Evolutionary conservation across 352 stramenopile species (phyloP).

Genomic region (Phytophthora fragariaefolia): DNA sequence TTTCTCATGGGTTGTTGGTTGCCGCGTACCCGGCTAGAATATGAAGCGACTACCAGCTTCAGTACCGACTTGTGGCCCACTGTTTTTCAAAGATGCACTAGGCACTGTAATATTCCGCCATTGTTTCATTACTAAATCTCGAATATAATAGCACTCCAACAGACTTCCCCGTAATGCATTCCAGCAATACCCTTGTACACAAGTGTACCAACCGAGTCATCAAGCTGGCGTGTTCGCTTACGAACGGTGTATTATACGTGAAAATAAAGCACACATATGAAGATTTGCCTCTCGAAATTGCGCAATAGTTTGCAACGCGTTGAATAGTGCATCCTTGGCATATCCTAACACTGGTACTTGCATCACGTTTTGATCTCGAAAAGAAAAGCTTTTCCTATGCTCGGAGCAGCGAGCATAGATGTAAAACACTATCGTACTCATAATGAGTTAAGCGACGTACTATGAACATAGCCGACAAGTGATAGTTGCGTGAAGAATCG

Average conservation of each 20-base stretch:
- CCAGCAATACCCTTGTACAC: conserved; percentile 11
- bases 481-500: too few species aligned
- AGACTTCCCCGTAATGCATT: conserved; percentile 4
- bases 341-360: too few species aligned
- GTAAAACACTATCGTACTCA: too few species aligned
- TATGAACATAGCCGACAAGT: too few species aligned
- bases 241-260: conserved; percentile 12
- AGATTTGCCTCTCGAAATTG: too few species aligned
- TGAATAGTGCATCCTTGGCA: too few species aligned
- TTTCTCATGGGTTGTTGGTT: neutral
- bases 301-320: too few species aligned
- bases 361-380: neutral
- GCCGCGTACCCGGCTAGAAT: neutral
- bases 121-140: neutral
- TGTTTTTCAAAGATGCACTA: conserved; percentile 6
- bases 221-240: conserved; percentile 6
- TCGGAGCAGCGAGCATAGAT: too few species aligned
- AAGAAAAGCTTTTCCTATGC: neutral
- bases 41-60: conserved; percentile 15
- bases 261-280: conserved; percentile 28
- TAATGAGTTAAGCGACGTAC: too few species aligned
- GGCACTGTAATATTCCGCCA: conserved; percentile 4
- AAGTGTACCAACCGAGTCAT: neutral
- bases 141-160: conserved; percentile 7
- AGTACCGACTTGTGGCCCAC: conserved; percentile 5